A percentile compares a stretch with the other conserved stretches of the same genome.
These are phyloP conservation scores for Scheffersomyces amazonensis DNA, from an alignment of 805 yeast genomes.

Conservation along the genomic window DNA sequence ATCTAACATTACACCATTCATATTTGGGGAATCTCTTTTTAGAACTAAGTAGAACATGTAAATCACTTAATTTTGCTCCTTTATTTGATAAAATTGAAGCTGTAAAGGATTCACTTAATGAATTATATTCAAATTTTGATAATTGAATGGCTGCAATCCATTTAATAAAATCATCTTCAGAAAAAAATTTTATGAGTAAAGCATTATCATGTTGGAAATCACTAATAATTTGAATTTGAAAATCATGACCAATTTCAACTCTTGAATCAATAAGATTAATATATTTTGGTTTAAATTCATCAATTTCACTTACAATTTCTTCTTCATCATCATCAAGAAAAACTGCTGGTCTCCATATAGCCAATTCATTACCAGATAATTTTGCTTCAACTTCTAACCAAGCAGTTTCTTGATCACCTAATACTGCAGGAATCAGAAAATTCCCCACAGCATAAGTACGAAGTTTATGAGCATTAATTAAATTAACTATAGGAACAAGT, in stretches of 20 bases:
- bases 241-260: constrained; percentile 9
- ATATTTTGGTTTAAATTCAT: constrained; percentile 47
- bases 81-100: constrained; percentile 60
- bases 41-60: constrained; percentile 52
- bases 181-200: constrained; percentile 21
- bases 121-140: constrained; percentile 54
- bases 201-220: constrained; percentile 24
- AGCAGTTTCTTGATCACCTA: constrained; percentile 15
- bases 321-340: constrained; percentile 12
- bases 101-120: constrained; percentile 60
- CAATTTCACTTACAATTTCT: constrained; percentile 16
- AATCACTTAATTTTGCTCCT: constrained; percentile 55
- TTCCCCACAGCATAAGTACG: constrained; percentile 60
- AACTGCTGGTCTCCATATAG: constrained; percentile 43
- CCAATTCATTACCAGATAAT: constrained; percentile 54
- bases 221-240: constrained; percentile 23
- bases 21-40: constrained; percentile 46
- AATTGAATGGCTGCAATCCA: constrained; percentile 52
- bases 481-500: constrained; percentile 66
- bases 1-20: constrained; percentile 64
- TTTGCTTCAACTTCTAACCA: constrained; percentile 37
- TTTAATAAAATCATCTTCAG: constrained; percentile 16
- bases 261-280: constrained; percentile 48
- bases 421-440: constrained; percentile 27
- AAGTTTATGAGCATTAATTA: constrained; percentile 66